These are phyloP conservation scores for Pestalotiopsis sp. DNA, from an alignment of 2,329 filamentous ascomycete species.

Conservation along the genomic window DNA sequence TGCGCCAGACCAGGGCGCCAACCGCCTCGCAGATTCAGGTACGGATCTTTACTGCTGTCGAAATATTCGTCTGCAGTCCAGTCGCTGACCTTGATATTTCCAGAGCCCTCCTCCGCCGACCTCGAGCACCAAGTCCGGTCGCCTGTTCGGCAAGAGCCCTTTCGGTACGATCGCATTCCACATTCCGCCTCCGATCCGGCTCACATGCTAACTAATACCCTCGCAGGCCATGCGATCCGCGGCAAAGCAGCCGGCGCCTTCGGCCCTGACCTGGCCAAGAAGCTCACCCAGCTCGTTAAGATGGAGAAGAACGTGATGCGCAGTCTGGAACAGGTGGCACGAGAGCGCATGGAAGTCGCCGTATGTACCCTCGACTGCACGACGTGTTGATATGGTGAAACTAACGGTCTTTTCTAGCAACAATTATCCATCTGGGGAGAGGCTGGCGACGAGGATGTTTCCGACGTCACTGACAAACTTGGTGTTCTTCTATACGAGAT, in stretches of 20 bases:
- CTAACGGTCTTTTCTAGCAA: conserved; percentile 61
- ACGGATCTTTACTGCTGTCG: conserved; percentile 20
- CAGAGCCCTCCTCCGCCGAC: conserved; percentile 92
- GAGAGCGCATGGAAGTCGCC: conserved; percentile 97
- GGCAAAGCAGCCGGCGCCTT: conserved; percentile 77
- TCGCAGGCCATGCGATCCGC: conserved; percentile 66
- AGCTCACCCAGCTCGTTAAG: conserved; percentile 96
- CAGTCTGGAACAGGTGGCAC: conserved; percentile 91
- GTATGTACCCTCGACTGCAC: conserved; percentile 59
- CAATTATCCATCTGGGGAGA: conserved; percentile 99
- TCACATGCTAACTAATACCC: conserved; percentile 4
- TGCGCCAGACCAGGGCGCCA: conserved; percentile 95
- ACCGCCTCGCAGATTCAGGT: conserved; percentile 80
- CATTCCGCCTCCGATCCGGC: background rate
- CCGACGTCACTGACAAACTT: conserved; percentile 98
- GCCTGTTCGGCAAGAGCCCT: conserved; percentile 84
- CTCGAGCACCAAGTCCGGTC: conserved; percentile 87
- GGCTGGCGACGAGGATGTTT: conserved; percentile 93
- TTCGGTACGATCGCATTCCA: conserved; percentile 66
- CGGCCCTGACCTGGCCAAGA: conserved; percentile 89
- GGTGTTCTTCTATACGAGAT: conserved; percentile 98
- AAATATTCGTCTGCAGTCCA: background rate
- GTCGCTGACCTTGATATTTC: background rate
- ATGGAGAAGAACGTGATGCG: conserved; percentile 99
- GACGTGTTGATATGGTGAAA: background rate